Percentiles rank a stretch among this genome's conserved stretches.
Evolutionary conservation across 225 moss, liverwort and hornwort species (phyloP).

Genomic region (Marchantia polymorpha): DNA sequence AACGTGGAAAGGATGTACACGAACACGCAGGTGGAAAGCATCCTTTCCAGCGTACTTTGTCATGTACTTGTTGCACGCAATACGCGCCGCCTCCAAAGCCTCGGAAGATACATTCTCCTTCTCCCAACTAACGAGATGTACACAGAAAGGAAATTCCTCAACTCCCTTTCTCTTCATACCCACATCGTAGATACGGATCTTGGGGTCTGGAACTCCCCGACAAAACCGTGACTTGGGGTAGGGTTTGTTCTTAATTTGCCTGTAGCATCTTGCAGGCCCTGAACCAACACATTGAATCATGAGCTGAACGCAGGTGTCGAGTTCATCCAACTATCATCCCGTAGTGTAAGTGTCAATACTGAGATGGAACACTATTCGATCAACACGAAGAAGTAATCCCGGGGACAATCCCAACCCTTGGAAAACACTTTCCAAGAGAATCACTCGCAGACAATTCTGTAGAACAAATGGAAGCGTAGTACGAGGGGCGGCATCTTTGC

Average conservation of each 20-base stretch:
- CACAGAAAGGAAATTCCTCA: conserved; percentile 82
- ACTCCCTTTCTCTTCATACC: conserved; percentile 93
- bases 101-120: conserved; percentile 92
- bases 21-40: conserved; percentile 82
- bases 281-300: conserved; percentile 2
- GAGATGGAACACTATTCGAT: too few relatives aligned
- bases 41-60: conserved; percentile 93
- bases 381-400: too few relatives aligned
- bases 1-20: conserved; percentile 86
- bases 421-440: too few relatives aligned
- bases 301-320: too few relatives aligned
- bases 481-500: too few relatives aligned
- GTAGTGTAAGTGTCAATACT: too few relatives aligned
- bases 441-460: too few relatives aligned
- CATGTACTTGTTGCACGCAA: conserved; percentile 97
- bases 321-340: too few relatives aligned
- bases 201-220: conserved; percentile 87
- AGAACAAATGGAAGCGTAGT: too few relatives aligned
- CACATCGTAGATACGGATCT: conserved; percentile 95
- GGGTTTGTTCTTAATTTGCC: conserved; percentile 93
- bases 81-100: conserved; percentile 83
- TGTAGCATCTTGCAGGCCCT: conserved; percentile 89
- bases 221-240: conserved; percentile 88
- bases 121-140: conserved; percentile 89
- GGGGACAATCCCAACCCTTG: too few relatives aligned